Conservation (phyloP, 495 filamentous ascomycete species). For the Aspergillus cavernicola region DNA sequence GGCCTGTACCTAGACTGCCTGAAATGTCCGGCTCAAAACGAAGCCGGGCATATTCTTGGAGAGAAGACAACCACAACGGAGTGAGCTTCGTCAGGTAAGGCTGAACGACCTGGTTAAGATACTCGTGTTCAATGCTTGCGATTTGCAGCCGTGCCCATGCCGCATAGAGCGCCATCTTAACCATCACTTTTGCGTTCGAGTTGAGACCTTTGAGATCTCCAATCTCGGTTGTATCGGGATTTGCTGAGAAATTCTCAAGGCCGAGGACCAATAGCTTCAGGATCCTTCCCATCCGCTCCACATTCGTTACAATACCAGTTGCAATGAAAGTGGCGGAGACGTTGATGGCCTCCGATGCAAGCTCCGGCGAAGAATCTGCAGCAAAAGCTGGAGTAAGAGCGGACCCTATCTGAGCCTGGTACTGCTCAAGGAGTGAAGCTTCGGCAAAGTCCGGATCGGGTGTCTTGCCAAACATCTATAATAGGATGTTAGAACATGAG, state of each 20-base stretch:
- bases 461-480: slow-evolving; percentile 84
- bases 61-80: slow-evolving; percentile 87
- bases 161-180: slow-evolving; percentile 94
- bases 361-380: slow-evolving; percentile 88
- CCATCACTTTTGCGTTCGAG: slow-evolving; percentile 96
- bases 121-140: slow-evolving; percentile 87
- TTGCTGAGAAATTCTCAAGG: slow-evolving; percentile 85
- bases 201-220: slow-evolving; percentile 91
- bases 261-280: slow-evolving; percentile 88
- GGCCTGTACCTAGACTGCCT: slow-evolving; percentile 67
- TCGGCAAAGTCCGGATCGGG: slow-evolving; percentile 96
- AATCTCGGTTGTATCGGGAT: slow-evolving; percentile 75
- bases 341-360: slow-evolving; percentile 92
- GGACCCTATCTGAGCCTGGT: slow-evolving; percentile 96
- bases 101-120: slow-evolving; percentile 82
- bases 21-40: slow-evolving; percentile 97
- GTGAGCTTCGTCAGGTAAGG: slow-evolving; percentile 86
- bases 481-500: slow-evolving; percentile 14
- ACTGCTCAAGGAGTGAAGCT: slow-evolving; percentile 92
- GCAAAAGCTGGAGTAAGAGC: slow-evolving; percentile 96
- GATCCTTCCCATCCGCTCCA: slow-evolving; percentile 97
- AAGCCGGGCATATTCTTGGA: slow-evolving; percentile 89
- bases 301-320: slow-evolving; percentile 93
- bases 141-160: slow-evolving; percentile 99
- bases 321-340: slow-evolving; percentile 98